Evolutionary conservation across 139 green algal species (phyloP), one percentile per base, ranked within the genome.

Genomic region (Protoeuglena noctilucae): DNA sequence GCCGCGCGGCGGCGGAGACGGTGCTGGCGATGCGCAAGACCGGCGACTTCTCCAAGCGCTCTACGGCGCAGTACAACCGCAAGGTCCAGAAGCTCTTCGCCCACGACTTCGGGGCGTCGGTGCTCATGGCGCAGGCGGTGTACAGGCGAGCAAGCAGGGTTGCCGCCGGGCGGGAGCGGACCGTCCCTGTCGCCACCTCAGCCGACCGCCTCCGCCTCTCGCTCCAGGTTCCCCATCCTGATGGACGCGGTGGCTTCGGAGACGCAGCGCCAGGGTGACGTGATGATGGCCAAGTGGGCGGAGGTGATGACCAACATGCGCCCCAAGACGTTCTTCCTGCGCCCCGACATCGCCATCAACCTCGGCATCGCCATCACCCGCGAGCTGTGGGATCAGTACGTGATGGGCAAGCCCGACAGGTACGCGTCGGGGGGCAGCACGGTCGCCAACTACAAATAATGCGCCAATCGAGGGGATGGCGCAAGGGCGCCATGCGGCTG

Each of bases 271-370:
- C 53, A 75, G 64, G 83, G 83, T 2, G 83, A 93, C 63, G 28
- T 56, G 14, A 85, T 93, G 67, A 89, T 91, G 81, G 47, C 63
- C 25, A 79, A 78, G 64, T 91, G 84, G 84, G 85, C 85, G 4
- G 85, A 94, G 74, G 76, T 90, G 41, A 90, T 90, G 78, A 94
- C 85, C 46, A 77, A 72, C 77, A 93, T 94, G 80, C 72, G 64
- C 28, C 85, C 83, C 54, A 94, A 94, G 77, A 86, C 80, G 28
- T 91, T 93, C 69, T 92, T 94, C 71, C 73, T 94, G 53, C 67
- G 76, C 21, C 83, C 84, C n/a, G 68, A 90, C 46, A 76, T 93
- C 2, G 83, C 74, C 3, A 52, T 87, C 16, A 77, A 75, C 9
- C 61, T 94, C 47, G 76, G 73, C 51, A 75, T 86, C 58, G 84